Evolutionary conservation across 768 basidiomycete genomes (phyloP), one percentile per base, ranked within the genome.

Genomic region (Tulasnella sp.): DNA sequence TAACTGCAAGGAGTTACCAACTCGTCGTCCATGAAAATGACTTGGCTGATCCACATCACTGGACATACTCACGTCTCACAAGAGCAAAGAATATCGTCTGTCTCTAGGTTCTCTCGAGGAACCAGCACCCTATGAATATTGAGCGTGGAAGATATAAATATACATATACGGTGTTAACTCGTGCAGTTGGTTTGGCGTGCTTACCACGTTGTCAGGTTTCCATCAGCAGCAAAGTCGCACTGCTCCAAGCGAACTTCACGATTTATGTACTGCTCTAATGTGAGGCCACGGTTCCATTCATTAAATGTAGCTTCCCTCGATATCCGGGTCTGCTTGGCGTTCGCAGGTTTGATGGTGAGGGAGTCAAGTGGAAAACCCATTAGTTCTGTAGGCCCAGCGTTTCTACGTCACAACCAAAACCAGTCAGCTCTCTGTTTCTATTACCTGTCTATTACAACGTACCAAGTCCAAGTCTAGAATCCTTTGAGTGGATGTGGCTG

Each of bases 41-140:
- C 15, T 31, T n/a, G 6, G 20, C 4, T 20, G 10, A 29, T 29
- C 24, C 16, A 13, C 4, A 22, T 3, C 4, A 2, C 9, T 29
- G 13, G n/a, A n/a, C n/a, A 19, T 4, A 66, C 71, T 59, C 57
- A 81, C 80, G 76, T 79, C 65, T 77, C 73, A 58, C 78, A 79
- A 16, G 78, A 70, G 58, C 72, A 78, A 58, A 74, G 60, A 58
- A 79, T 80, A 45, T 76, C 69, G 3, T 78, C 55, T 2, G 75
- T 71, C 4, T 64, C 61, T 0, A 77, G 72, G 48, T 75, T 61
- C 42, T 67, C 65, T 41, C 77, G 66, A 1, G 72, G 73, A 28
- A 72, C 76, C 12, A 82, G 64, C 6, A 81, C 73, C 79, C 79
- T 80, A 48, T 29, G 37, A 27, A 35, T 28, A 25, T 39, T 7